Evolutionary conservation across 257 asterid species (phyloP), one percentile per base, ranked within the genome.

Genomic region (Gynochthodes officinalis): DNA sequence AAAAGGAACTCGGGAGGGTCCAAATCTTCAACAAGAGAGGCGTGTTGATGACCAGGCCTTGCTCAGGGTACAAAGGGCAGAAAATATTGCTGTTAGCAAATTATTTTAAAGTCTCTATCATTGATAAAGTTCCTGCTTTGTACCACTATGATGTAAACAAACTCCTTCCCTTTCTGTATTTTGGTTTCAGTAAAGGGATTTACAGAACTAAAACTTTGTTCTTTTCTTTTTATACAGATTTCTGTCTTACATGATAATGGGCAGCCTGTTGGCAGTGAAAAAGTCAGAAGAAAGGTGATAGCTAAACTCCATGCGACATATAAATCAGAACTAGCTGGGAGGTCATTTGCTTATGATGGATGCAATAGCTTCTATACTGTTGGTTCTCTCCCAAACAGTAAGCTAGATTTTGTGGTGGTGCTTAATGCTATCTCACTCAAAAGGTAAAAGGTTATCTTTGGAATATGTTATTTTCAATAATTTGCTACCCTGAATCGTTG

Each of bases 331-430:
- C 64, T 84, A 19, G 86, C 68, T 35, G 86, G 70, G 64, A 82
- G 82, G 58, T 10, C 37, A 6, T 84, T 81, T 68, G 84, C 82
- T 49, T 82, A 69, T 62, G 89, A 87, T 75, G 86, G 89, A 54
- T 78, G 15, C 53, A 74, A 72, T 61, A 79, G 85, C 76, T 52
- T 84, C 42, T 79, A 75, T 69, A 76, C 88, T 28, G 78, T 60
- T 39, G 82, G 86, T 46, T 72, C 84, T 23, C 77, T 84, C 46
- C 85, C 86, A 13, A 73, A 72, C 27, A 76, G 77, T 78, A 79
- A 70, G 14, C 69, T 83, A 21, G 86, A 84, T n/a, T 81, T 84
- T 52, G 53, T 83, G 15, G 83, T 81, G 43, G 85, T 82, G 59
- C 74, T 82, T 10, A 81, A 76, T 27, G 77, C 37, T 5, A 71